Evolutionary conservation across 371 early-diverging fungal species (phyloP).

Genomic region (Mortierella sp.): DNA sequence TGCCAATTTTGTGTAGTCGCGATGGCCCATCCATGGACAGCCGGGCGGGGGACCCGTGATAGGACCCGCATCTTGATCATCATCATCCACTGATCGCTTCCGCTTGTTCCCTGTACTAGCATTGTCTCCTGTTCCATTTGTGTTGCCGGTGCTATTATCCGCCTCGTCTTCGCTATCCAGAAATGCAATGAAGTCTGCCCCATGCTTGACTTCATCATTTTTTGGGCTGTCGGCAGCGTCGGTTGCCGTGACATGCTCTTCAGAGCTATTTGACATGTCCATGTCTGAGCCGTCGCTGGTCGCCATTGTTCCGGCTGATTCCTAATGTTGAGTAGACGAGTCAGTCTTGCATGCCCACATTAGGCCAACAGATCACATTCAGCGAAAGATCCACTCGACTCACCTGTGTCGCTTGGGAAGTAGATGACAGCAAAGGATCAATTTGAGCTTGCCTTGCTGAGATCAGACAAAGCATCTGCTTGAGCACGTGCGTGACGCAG

Average conservation of each 20-base stretch:
- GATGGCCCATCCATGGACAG: conserved; percentile 50
- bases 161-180: conserved; percentile 4
- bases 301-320: no score
- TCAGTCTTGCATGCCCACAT: no score
- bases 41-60: conserved; percentile 26
- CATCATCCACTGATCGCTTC: conserved; percentile 18
- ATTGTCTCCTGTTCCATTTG: background rate
- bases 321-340: no score
- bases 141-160: background rate
- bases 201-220: conserved; percentile 17
- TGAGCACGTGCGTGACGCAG: no score
- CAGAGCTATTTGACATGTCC: conserved; percentile 3
- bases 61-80: conserved; percentile 12
- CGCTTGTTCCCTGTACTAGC: conserved; percentile 21
- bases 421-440: no score
- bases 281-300: conserved; percentile 2
- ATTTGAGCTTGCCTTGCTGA: no score
- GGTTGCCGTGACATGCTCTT: background rate
- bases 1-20: conserved; percentile 19
- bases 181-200: conserved; percentile 37
- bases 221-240: background rate
- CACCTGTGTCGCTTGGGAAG: no score
- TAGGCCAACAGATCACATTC: no score
- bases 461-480: no score
- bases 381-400: no score